phyloP scores from a whole-genome alignment of 1,284 basidiomycete species.

The Cutaneotrichosporon sp. region DNA sequence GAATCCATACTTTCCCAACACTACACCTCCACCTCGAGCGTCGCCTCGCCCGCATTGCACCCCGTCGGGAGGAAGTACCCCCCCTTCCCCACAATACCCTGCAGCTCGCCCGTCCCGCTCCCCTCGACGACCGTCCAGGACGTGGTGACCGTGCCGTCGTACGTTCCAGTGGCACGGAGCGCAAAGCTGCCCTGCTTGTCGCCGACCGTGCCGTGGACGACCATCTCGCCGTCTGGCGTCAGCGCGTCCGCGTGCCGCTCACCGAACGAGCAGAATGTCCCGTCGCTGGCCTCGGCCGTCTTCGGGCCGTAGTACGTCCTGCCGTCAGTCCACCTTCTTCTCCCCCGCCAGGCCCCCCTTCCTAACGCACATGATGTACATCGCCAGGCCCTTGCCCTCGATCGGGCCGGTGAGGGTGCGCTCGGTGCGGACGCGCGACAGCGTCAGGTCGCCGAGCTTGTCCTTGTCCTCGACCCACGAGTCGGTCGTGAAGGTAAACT shows the following conservation, averaged over 20 bases:
- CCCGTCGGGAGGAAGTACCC: background rate
- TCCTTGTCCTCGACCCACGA: constrained; percentile 4
- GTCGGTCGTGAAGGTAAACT: constrained; percentile 2
- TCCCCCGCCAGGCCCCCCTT: background rate
- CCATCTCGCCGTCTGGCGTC: constrained; percentile 7
- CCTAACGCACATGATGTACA: background rate
- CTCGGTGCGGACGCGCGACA: background rate
- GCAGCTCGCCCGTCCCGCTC: background rate
- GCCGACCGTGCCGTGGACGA: background rate
- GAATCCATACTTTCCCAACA: no score
- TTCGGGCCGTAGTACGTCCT: constrained; percentile 3
- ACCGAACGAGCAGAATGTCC: background rate
- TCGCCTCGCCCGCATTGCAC: background rate
- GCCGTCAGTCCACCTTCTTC: background rate
- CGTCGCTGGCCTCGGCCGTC: background rate
- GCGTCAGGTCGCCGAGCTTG: background rate
- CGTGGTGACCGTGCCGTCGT: background rate
- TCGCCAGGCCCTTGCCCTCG: constrained; percentile 5
- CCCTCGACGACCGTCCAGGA: background rate
- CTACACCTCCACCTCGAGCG: background rate
- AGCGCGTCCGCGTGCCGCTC: background rate
- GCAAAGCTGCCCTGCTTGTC: constrained; percentile 1
- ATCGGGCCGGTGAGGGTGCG: background rate
- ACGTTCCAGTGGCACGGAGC: constrained; percentile 1
- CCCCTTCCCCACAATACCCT: background rate